Conservation (phyloP, 2,329 filamentous ascomycete genomes). For the Tolypocladium ovalisporum region DNA sequence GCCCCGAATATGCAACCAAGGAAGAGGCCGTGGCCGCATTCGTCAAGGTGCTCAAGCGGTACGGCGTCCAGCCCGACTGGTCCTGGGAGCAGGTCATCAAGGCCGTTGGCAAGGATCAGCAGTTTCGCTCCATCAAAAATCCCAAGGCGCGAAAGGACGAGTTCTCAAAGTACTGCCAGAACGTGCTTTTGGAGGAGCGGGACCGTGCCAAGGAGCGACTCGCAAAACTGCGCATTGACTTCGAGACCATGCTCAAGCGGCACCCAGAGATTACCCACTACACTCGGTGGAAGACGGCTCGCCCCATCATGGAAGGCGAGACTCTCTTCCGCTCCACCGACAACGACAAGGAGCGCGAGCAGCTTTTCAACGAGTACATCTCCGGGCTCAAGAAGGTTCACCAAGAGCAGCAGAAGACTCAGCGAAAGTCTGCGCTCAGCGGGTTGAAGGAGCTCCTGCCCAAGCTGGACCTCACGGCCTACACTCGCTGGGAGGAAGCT, state of each 20-base stretch:
- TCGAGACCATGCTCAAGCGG: constrained; percentile 88
- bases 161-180: constrained; percentile 90
- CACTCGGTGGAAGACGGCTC: constrained; percentile 92
- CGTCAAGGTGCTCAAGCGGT: constrained; percentile 75
- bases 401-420: constrained; percentile 59
- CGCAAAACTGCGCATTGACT: constrained; percentile 84
- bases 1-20: constrained; percentile 66
- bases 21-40: constrained; percentile 93
- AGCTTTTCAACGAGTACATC: constrained; percentile 91
- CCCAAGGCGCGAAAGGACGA: constrained; percentile 81
- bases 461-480: constrained; percentile 75
- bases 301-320: constrained; percentile 88
- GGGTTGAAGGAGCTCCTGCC: constrained; percentile 70
- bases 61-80: constrained; percentile 83
- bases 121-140: constrained; percentile 88
- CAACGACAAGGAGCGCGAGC: constrained; percentile 75
- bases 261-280: constrained; percentile 97
- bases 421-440: constrained; percentile 73
- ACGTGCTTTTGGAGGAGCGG: constrained; percentile 85
- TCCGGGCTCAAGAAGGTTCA: constrained; percentile 72
- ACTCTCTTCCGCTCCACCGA: constrained; percentile 89
- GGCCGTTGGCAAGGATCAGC: constrained; percentile 76
- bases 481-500: constrained; percentile 89
- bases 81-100: constrained; percentile 85
- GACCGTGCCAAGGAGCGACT: constrained; percentile 88